Evolutionary conservation across 192 early-diverging fungal genomes (phyloP), one percentile per base, ranked within the genome.

Genomic region (Mortierella alpina): DNA sequence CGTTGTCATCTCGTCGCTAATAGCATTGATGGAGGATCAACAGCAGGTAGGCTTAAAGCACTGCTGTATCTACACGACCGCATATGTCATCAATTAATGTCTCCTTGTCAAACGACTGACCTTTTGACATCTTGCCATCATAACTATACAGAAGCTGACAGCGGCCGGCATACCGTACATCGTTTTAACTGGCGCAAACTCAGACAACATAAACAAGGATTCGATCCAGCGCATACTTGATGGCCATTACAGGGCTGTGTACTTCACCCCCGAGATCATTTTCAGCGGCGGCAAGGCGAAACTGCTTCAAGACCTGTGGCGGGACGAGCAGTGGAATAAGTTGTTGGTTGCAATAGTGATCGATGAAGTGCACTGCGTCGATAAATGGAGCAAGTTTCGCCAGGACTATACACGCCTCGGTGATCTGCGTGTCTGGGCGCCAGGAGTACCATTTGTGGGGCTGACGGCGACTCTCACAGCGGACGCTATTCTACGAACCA

Each of bases 1-100:
- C 17, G 61, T n/a, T 46, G 42, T 72, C 14, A 64, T 72, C 55
- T 72, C 70, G 23, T 62, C 70, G 50, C 51, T 64, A 6, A 57
- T 64, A 64, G 42, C 70, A 57, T 64, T 57, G 20, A 72, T 64
- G 70, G 14, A 72, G 6, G 70, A 72, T 63, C 70, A 72, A 47
- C 69, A 42, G 45, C 70, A 64, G 62, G 54, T 64, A 72, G 6
- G 9, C n/a, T n/a, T n/a, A n/a, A n/a, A n/a, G n/a, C n/a, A n/a
- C n/a, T n/a, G n/a, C n/a, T n/a, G n/a, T n/a, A n/a, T n/a, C n/a
- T n/a, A n/a, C n/a, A n/a, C n/a, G n/a, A 57, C 40, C 44, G 7
- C 42, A 0, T 44, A 39, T 49, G 46, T 6, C 57, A 59, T 22
- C 15, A 40, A 17, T 14, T 39, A 18, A n/a, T n/a, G n/a, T n/a